Evolutionary conservation across 108 stramenopile genomes (phyloP), one percentile per base, ranked within the genome.

Genomic region (Chaetoceros tenuissimus): DNA sequence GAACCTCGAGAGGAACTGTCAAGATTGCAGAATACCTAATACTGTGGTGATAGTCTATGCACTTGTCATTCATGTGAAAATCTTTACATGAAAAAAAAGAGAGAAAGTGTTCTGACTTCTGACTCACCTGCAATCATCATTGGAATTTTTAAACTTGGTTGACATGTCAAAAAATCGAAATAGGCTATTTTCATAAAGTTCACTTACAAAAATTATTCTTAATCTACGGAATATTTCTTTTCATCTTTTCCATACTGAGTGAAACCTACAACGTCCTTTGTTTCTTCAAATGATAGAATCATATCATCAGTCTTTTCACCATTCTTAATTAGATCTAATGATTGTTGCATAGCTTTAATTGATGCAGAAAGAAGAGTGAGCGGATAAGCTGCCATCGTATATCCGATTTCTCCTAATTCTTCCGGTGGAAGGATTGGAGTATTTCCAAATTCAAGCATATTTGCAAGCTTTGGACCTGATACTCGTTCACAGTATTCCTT

Each of bases 331-430:
- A 81, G 68, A 28, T 74, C 63, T 61, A 97, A 64, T 7, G 87
- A 78, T 47, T 75, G 66, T 45, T 81, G 57, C 94, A 97, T 96
- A 23, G 97, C 90, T 67, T 90, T 89, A 46, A 94, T 95, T 25
- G 91, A 87, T 3, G 95, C 93, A 24, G 87, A 89, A 48, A 98
- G 68, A 28, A 98, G 61, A 43, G 94, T 94, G 57, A 98, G 64
- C 0, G 97, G 97, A 71, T 98, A 98, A 16, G 97, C 97, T 17
- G 94, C 97, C 76, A 98, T 89, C 21, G 92, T 94, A 63, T 94
- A 98, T 24, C 97, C 97, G 72, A 97, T 94, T 46, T 78, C 51
- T 62, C 94, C 81, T 26, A 96, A 60, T 44, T 89, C 74, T 48
- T 57, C 62, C 7, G 94, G 93, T n/a, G 93, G 78, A 18, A 98